phyloP scores from a whole-genome alignment of 2,329 filamentous ascomycete genomes.

The Thelonectria discophora region DNA sequence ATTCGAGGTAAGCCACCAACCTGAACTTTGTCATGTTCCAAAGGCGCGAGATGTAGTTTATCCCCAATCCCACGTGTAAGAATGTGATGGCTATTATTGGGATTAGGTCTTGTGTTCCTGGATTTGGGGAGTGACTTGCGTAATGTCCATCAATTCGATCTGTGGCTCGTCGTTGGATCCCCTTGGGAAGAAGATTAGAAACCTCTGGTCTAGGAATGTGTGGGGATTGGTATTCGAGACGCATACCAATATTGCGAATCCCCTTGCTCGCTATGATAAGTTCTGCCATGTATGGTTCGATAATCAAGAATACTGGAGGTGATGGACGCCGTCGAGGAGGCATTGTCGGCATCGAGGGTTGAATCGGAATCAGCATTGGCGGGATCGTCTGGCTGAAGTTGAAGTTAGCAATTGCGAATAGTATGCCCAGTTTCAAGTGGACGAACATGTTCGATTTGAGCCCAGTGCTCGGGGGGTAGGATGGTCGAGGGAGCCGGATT shows the following conservation, averaged over 20 bases:
- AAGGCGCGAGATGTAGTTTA: slow-evolving; percentile 33
- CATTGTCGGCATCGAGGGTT: not conserved
- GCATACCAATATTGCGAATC: slow-evolving; percentile 40
- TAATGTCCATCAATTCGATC: slow-evolving; percentile 37
- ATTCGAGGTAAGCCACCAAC: not conserved
- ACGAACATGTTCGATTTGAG: slow-evolving; percentile 30
- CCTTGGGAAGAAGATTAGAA: slow-evolving; percentile 14
- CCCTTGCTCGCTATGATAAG: slow-evolving; percentile 37
- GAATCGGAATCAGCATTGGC: slow-evolving; percentile 18
- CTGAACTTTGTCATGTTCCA: slow-evolving; percentile 38
- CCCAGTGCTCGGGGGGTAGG: slow-evolving; percentile 36
- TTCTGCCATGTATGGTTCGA: slow-evolving; percentile 35
- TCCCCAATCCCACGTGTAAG: slow-evolving; percentile 34
- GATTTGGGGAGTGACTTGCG: slow-evolving; percentile 3
- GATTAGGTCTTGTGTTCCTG: not conserved
- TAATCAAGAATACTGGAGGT: slow-evolving; percentile 36
- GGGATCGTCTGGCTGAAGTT: not conserved
- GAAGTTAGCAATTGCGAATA: not conserved
- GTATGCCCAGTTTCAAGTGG: not conserved
- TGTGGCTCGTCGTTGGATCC: slow-evolving; percentile 37
- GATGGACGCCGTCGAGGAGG: slow-evolving; percentile 33
- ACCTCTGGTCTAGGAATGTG: not conserved
- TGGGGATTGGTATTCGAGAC: rapidly evolving
- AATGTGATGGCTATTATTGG: slow-evolving; percentile 27
- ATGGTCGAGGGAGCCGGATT: slow-evolving; percentile 10